These are phyloP conservation scores for Rugosomyces carneus DNA, from an alignment of 1,284 basidiomycete species.

Conservation along the genomic window DNA sequence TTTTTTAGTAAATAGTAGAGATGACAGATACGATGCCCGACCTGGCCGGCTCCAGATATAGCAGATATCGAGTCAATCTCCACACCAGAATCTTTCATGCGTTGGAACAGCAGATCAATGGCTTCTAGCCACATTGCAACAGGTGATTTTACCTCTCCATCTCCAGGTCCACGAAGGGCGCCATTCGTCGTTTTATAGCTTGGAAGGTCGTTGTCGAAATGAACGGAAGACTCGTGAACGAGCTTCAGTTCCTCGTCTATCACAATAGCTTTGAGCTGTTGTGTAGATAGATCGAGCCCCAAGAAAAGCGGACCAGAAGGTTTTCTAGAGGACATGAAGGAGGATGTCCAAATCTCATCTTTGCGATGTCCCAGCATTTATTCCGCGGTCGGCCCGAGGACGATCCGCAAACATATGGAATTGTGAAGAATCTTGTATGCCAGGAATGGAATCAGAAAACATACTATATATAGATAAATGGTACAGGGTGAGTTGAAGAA, in stretches of 20 bases:
- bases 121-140: constrained; percentile 83
- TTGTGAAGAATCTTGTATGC: too few relatives aligned
- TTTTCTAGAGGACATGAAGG: constrained; percentile 8
- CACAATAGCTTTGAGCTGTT: constrained; percentile 78
- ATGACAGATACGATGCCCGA: constrained; percentile 21
- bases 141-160: constrained; percentile 74
- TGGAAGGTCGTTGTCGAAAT: constrained; percentile 79
- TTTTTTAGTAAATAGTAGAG: neutral
- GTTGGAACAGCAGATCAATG: constrained; percentile 71
- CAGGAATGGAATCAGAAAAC: too few relatives aligned
- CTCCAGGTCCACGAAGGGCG: constrained; percentile 57
- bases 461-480: too few relatives aligned
- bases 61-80: constrained; percentile 54
- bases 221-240: constrained; percentile 68
- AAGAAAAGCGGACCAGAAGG: constrained; percentile 54
- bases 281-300: constrained; percentile 84
- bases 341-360: neutral
- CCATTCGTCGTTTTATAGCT: constrained; percentile 71
- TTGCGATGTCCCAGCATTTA: too few relatives aligned
- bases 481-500: too few relatives aligned
- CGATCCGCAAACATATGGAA: too few relatives aligned
- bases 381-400: too few relatives aligned
- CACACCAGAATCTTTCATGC: constrained; percentile 57
- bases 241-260: constrained; percentile 56
- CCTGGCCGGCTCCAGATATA: constrained; percentile 75